Base-by-base conservation (phyloP, 129 eudicot genomes). In the Flaveria linearis region DNA sequence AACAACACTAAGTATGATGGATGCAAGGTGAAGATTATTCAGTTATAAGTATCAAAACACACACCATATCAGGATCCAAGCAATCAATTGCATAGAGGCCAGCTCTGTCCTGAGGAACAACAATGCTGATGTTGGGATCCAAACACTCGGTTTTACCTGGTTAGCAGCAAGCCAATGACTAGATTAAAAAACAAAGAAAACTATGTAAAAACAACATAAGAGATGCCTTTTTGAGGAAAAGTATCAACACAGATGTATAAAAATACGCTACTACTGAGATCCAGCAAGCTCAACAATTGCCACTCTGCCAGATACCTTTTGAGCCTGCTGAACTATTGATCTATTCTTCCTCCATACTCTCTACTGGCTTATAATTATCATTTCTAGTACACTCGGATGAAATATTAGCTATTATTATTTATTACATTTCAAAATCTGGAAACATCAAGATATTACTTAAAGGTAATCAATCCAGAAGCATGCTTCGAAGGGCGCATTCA, bases 41-140 rank as follows among this genome's bases (percentile, higher is more conserved):
- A 8, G n/a, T 52, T 50, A 30, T 17, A 67, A 47, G 68, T 9
- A 45, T 18, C n/a, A 9, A 50, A 46, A 75, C 12, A 85, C 80
- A 9, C 78, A 95, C 99, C 99, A 95, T 81, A 80, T 89, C 92
- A 52, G 99, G 99, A 85, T 95, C 99, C 87, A 95, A 84, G 61
- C 80, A 78, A 83, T 95, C 99, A 82, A 95, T 89, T 36, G 99
- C 99, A 88, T 87, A 83, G 28, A 95, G 84, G 28, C 99, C 99
- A 69, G 85, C 79, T 83, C 99, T 86, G 56, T 95, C 99, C 62
- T 91, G 84, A 20, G 99, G 99, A 56, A 91, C 94, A 75, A 81
- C 86, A 76, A 95, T 87, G 70, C 79, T 82, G 36, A 92, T 84
- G 53, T 89, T 87, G 49, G 86, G 83, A 79, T 95, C 93, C 80